phyloP scores from a whole-genome alignment of 169 alveolate species.

The Cardiosporidium cionae region DNA sequence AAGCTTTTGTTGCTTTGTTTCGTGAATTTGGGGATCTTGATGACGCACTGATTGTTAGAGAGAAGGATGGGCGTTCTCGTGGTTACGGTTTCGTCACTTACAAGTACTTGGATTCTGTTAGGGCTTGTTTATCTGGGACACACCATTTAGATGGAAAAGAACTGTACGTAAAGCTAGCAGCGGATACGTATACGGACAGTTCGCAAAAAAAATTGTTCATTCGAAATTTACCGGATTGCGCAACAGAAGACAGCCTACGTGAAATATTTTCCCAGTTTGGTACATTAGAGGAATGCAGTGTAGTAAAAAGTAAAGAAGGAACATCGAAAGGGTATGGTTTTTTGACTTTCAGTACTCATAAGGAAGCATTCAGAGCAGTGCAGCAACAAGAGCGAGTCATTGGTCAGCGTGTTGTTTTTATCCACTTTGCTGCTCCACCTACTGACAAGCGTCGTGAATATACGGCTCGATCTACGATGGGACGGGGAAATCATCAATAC shows the following conservation, averaged over 20 bases:
- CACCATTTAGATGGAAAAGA: neutral
- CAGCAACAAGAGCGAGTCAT: conserved; percentile 53
- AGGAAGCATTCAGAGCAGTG: conserved; percentile 53
- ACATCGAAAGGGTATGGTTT: conserved; percentile 56
- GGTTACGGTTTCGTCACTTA: conserved; percentile 68
- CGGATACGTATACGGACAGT: conserved; percentile 22
- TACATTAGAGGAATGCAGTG: conserved; percentile 52
- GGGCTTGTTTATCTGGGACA: conserved; percentile 17
- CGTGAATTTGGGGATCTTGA: conserved; percentile 53
- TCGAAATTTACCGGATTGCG: conserved; percentile 50
- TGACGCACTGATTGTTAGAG: conserved; percentile 60
- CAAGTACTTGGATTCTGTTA: conserved; percentile 51
- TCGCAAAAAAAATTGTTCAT: conserved; percentile 51
- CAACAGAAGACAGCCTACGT: conserved; percentile 44
- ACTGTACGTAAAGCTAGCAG: conserved; percentile 10
- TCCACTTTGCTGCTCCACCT: conserved; percentile 12
- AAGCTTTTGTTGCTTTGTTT: conserved; percentile 42
- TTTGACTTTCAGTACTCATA: conserved; percentile 33
- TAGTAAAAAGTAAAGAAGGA: conserved; percentile 50
- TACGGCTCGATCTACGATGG: too few species aligned
- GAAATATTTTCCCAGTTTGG: conserved; percentile 46
- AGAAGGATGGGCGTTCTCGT: conserved; percentile 56
- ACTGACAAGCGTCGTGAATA: neutral
- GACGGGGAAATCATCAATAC: too few species aligned
- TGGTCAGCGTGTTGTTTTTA: conserved; percentile 52